Conservation (phyloP, 306 rosid genomes). For the Acacia confusa region DNA sequence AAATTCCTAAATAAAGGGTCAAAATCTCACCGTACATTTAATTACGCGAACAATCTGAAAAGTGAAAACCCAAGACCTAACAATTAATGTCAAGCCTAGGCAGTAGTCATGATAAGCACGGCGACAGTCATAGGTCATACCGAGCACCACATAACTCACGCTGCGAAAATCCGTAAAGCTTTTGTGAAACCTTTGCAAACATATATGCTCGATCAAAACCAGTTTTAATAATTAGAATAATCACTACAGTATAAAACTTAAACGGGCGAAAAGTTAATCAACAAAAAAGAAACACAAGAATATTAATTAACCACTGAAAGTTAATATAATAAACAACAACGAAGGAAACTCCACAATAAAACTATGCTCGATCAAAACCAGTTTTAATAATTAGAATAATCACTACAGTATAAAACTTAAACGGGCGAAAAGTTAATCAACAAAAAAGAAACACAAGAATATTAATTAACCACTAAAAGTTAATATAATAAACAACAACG, state of each 20-base stretch:
- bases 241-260: conserved; percentile 23
- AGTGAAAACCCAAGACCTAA: background rate
- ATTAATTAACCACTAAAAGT: conserved; percentile 31
- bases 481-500: conserved; percentile 25
- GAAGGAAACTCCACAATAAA: conserved; percentile 20
- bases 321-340: conserved; percentile 26
- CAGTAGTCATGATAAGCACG: background rate
- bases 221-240: background rate
- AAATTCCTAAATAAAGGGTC: background rate
- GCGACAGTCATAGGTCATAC: too few species aligned
- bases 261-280: conserved; percentile 8
- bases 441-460: conserved; percentile 24
- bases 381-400: background rate
- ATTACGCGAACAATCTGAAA: too few species aligned
- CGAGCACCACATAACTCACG: background rate
- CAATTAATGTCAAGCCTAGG: background rate
- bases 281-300: conserved; percentile 23
- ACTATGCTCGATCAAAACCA: too few species aligned
- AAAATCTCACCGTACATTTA: background rate
- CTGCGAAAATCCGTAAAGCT: background rate
- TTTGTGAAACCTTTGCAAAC: background rate
- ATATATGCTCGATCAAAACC: background rate
- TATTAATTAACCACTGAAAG: conserved; percentile 31
- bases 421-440: conserved; percentile 7
- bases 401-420: conserved; percentile 22